Percentiles rank a stretch among this genome's conserved stretches.
Evolutionary conservation across 805 yeast species (phyloP).

Genomic region (Ogataea zsoltii): DNA sequence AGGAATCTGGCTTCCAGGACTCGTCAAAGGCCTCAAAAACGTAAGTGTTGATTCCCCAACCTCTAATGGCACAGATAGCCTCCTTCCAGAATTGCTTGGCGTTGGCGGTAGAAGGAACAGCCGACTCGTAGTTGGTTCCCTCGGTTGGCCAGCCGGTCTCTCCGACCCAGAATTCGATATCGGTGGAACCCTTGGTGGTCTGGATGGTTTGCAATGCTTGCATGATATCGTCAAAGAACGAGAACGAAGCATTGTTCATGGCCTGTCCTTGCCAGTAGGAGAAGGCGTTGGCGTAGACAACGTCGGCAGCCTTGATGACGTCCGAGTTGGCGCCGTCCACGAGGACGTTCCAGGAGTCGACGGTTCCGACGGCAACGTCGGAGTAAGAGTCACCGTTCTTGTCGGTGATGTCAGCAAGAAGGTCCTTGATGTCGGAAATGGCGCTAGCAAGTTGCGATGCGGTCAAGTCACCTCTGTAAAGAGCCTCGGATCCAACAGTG

Average conservation of each 20-base stretch:
- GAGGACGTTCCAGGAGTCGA: slow-evolving; percentile 92
- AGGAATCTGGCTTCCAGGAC: slow-evolving; percentile 91
- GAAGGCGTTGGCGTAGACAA: slow-evolving; percentile 91
- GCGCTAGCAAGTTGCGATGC: slow-evolving; percentile 69
- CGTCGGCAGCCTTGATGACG: slow-evolving; percentile 79
- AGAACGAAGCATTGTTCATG: slow-evolving; percentile 76
- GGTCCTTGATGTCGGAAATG: slow-evolving; percentile 61
- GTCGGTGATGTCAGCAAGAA: slow-evolving; percentile 65
- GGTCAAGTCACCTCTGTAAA: slow-evolving; percentile 85
- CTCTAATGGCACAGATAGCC: slow-evolving; percentile 90
- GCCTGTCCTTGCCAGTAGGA: slow-evolving; percentile 99
- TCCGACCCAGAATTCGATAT: slow-evolving; percentile 91
- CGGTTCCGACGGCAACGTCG: slow-evolving; percentile 81
- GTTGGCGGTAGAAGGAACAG: slow-evolving; percentile 69
- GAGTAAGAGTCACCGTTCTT: slow-evolving; percentile 77
- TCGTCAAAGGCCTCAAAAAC: slow-evolving; percentile 96
- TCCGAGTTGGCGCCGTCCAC: slow-evolving; percentile 75
- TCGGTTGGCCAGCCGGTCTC: slow-evolving; percentile 97
- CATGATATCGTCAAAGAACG: slow-evolving; percentile 96
- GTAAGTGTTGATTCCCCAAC: slow-evolving; percentile 91
- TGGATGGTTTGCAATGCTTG: slow-evolving; percentile 92
- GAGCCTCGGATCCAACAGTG: slow-evolving; percentile 93
- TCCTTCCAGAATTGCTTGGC: slow-evolving; percentile 84
- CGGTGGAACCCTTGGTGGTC: slow-evolving; percentile 81
- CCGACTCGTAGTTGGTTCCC: slow-evolving; percentile 68